Base-by-base conservation (phyloP, 75 land plant genomes). In the Azolla pinnata region DNA sequence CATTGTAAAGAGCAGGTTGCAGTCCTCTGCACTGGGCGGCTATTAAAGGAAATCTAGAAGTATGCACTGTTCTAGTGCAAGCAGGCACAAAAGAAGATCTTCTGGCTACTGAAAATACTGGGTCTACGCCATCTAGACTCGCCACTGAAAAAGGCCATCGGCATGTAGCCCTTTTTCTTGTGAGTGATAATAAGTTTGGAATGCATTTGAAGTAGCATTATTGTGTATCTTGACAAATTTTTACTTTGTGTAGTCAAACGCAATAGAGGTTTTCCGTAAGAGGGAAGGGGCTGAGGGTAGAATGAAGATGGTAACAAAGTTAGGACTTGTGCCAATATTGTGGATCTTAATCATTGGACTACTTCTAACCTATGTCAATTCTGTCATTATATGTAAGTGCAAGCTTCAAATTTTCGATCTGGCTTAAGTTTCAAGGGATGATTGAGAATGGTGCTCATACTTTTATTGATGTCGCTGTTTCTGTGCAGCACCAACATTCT, bases 1-100 rank as follows among this genome's bases (percentile, higher is more conserved):
- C 66, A 61, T 45, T 27, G 29, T 19, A 12, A 28, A 33, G 51
- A 66, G 14, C 65, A 95, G 99, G 99, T 55, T 89, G 99, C 57
- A 95, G 96, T 21, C 96, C 99, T 53, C 73, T 95, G 44, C 99
- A 95, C 65, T 95, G 99, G 99, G 96, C 99, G 67, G 99, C 99
- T 54, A 95, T 89, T 31, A 83, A 83, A 63, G 99, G 96, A 26
- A 89, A 95, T 52, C 60, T 95, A 57, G 99, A 95, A 59, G 99
- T 96, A 53, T 89, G 99, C 70, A 95, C 96, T 24, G 99, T 95
- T 17, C 70, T 95, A 38, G 99, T 95, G 19, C 99, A 95, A 66
- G 99, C 99, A 56, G 88, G 99, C 7, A 79, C 75, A 59, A 78
- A 81, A 30, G 99, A 95, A 33, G 88, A 95, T 62, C 62, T 89